Percentiles rank a stretch among this genome's conserved stretches.
phyloP scores from a whole-genome alignment of 305 asterid species.

The Solanum hybrid region DNA sequence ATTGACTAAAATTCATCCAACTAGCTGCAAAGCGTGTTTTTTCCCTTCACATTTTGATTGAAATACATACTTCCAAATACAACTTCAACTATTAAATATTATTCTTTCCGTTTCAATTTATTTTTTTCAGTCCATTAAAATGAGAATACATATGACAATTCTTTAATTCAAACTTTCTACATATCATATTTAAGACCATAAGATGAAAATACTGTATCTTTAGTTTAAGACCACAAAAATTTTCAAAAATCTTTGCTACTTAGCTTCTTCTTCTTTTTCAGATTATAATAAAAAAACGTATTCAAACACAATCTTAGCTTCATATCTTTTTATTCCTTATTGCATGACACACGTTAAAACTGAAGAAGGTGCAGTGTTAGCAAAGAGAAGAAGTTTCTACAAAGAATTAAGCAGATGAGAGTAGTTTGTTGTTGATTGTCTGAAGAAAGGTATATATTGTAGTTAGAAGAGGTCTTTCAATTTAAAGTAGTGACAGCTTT shows the following conservation, averaged over 20 bases:
- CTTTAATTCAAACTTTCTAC: neutral
- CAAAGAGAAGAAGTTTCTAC: neutral
- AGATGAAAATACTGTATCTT: neutral
- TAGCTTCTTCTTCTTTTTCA: too few species aligned
- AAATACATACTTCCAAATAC: neutral
- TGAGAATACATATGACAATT: too few species aligned
- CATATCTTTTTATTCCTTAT: neutral
- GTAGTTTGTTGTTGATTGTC: neutral
- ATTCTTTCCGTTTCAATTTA: neutral
- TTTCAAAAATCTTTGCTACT: neutral
- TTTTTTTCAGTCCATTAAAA: too few species aligned
- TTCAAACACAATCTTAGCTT: neutral
- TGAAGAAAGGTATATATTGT: neutral
- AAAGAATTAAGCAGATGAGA: neutral
- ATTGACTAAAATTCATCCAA: neutral
- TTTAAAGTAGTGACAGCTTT: neutral
- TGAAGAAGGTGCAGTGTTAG: neutral
- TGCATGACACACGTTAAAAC: neutral
- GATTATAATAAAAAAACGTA: neutral
- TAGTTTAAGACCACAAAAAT: accelerated
- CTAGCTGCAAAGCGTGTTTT: neutral
- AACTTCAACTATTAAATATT: neutral
- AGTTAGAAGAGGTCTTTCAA: neutral
- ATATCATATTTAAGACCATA: neutral
- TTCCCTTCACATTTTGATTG: neutral